Conservation (phyloP, 352 stramenopile species). For the Globisporangium perplexum region DNA sequence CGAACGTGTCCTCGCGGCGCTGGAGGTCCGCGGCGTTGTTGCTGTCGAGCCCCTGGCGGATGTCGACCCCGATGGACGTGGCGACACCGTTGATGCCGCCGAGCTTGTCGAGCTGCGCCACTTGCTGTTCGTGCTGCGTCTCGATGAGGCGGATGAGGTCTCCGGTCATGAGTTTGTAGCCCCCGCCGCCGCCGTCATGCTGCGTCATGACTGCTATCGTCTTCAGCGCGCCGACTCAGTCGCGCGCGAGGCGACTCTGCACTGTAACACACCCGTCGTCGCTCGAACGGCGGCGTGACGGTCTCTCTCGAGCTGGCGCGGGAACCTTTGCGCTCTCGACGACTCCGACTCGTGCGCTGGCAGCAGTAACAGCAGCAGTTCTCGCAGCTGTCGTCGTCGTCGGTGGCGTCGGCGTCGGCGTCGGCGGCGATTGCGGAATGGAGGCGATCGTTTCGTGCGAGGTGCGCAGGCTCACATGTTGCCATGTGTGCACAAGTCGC, state of each 20-base stretch:
- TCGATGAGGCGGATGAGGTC: slow-evolving; percentile 72
- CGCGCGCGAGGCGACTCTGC: neutral
- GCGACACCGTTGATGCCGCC: slow-evolving; percentile 58
- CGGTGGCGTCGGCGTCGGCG: too few relatives aligned
- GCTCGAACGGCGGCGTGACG: too few relatives aligned
- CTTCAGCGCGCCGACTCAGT: neutral
- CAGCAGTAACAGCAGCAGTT: too few relatives aligned
- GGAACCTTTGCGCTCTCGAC: too few relatives aligned
- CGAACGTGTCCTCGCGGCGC: slow-evolving; percentile 37
- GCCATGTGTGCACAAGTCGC: too few relatives aligned
- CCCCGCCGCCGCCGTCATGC: slow-evolving; percentile 2
- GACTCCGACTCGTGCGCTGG: too few relatives aligned
- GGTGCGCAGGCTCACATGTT: too few relatives aligned
- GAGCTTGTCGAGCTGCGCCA: slow-evolving; percentile 43
- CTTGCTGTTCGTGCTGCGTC: slow-evolving; percentile 54
- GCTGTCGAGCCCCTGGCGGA: slow-evolving; percentile 42
- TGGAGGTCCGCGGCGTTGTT: slow-evolving; percentile 33
- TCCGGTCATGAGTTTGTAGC: slow-evolving; percentile 38
- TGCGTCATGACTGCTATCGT: slow-evolving; percentile 4
- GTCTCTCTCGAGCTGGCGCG: too few relatives aligned
- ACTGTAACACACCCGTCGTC: too few relatives aligned
- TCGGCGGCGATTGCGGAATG: too few relatives aligned
- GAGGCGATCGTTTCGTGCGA: too few relatives aligned
- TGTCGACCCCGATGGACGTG: slow-evolving; percentile 30
- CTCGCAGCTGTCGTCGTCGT: too few relatives aligned